Conservation (phyloP, 441 rosid genomes). For the Biscutella laevigata region DNA sequence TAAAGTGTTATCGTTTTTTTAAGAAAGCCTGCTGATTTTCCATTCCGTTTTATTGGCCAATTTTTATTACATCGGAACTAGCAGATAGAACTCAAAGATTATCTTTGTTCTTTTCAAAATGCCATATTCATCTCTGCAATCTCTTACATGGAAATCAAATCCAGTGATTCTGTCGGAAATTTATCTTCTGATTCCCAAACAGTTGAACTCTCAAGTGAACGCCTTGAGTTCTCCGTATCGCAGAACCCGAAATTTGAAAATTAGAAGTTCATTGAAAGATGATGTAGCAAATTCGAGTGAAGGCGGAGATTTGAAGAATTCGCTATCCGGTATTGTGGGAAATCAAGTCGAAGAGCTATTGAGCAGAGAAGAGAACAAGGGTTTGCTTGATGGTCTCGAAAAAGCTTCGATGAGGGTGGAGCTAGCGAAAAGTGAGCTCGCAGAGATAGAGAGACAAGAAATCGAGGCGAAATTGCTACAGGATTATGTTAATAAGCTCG, state of each 20-base stretch:
- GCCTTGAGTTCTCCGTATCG: background rate
- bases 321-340: conserved; percentile 56
- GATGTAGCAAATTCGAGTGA: conserved; percentile 9
- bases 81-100: background rate
- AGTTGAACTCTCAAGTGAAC: conserved; percentile 9
- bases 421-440: conserved; percentile 53
- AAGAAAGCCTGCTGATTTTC: background rate
- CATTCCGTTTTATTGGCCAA: conserved; percentile 7
- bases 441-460: conserved; percentile 68
- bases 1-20: background rate
- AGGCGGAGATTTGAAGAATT: conserved; percentile 41
- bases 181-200: background rate
- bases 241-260: conserved; percentile 27
- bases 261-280: conserved; percentile 31
- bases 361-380: conserved; percentile 62
- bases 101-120: background rate
- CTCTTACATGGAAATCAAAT: conserved; percentile 21
- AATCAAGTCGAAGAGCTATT: conserved; percentile 58
- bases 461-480: conserved; percentile 44
- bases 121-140: conserved; percentile 10
- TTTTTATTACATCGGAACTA: background rate
- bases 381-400: conserved; percentile 65
- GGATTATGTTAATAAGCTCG: conserved; percentile 49
- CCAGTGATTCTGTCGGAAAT: background rate
- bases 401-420: conserved; percentile 73